phyloP scores from a whole-genome alignment of 176 grass and related monocot genomes.

The Guadua angustifolia region DNA sequence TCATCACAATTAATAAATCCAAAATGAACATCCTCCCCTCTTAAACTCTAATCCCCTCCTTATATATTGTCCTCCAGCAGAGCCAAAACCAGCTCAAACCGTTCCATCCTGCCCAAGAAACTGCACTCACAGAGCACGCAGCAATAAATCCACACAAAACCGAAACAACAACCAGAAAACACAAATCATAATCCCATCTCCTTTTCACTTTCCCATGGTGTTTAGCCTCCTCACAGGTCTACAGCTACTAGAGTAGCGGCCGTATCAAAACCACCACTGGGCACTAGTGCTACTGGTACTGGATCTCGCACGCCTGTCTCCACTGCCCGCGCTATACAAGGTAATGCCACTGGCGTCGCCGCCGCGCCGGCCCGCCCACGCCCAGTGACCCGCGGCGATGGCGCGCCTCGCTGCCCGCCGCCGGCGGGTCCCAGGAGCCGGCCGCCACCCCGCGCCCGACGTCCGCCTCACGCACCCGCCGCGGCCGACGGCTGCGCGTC shows the following conservation, averaged over 20 bases:
- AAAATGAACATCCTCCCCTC: background rate
- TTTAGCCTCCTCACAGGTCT: conserved; percentile 43
- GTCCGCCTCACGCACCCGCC: conserved; percentile 4
- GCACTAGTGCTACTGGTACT: background rate
- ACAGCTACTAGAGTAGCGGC: conserved; percentile 29
- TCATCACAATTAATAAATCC: background rate
- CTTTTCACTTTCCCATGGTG: conserved; percentile 34
- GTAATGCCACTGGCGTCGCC: conserved; percentile 52
- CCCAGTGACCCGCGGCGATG: conserved; percentile 37
- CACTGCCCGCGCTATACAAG: conserved; percentile 24
- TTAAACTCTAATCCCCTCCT: background rate
- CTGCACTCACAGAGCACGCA: background rate
- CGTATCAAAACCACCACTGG: conserved; percentile 37
- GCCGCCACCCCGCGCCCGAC: background rate
- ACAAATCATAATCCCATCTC: background rate
- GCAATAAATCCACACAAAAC: background rate
- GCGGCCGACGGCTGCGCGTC: conserved; percentile 40
- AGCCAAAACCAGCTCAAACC: background rate
- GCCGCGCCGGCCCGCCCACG: background rate
- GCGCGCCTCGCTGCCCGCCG: conserved; percentile 41
- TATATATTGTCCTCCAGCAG: background rate
- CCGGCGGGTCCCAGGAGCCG: conserved; percentile 28
- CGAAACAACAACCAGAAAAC: background rate
- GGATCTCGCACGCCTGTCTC: conserved; percentile 47
- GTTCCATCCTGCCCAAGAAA: background rate